These are phyloP conservation scores for Papiliotrema fonsecae DNA, from an alignment of 1,284 basidiomycete genomes.

Conservation along the genomic window DNA sequence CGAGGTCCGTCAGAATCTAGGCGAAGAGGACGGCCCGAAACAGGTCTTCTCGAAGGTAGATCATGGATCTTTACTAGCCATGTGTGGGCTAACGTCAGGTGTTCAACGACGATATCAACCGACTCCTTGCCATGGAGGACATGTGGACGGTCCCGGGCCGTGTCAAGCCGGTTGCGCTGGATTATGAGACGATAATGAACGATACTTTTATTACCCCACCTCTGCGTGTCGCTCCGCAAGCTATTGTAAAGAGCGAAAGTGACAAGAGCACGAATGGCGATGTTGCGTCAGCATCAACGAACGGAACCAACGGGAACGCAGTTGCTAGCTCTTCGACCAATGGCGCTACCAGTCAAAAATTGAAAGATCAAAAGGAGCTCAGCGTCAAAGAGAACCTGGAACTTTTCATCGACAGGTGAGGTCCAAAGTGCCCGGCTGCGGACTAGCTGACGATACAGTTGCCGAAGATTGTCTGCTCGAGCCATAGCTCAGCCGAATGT, in stretches of 20 bases:
- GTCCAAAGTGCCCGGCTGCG: conserved; percentile 4
- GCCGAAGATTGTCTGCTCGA: conserved; percentile 70
- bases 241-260: too few relatives aligned
- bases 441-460: conserved; percentile 51
- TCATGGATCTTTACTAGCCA: not conserved
- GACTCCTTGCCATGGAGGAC: conserved; percentile 89
- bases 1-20: conserved; percentile 58
- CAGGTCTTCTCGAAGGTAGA: conserved; percentile 78
- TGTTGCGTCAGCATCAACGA: not conserved
- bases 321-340: conserved; percentile 14
- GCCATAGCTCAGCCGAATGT: conserved; percentile 66
- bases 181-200: conserved; percentile 66
- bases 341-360: conserved; percentile 8
- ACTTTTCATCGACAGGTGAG: conserved; percentile 74
- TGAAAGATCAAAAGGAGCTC: conserved; percentile 76
- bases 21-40: conserved; percentile 58
- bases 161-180: conserved; percentile 74
- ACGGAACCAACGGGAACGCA: not conserved
- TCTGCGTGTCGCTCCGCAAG: conserved; percentile 24
- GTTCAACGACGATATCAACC: conserved; percentile 80
- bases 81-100: conserved; percentile 54
- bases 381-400: conserved; percentile 72
- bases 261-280: conserved; percentile 1
- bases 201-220: conserved; percentile 56
- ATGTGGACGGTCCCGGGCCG: conserved; percentile 83